These are phyloP conservation scores for Puccinia horiana DNA, from an alignment of 1,284 basidiomycete species.

Conservation along the genomic window DNA sequence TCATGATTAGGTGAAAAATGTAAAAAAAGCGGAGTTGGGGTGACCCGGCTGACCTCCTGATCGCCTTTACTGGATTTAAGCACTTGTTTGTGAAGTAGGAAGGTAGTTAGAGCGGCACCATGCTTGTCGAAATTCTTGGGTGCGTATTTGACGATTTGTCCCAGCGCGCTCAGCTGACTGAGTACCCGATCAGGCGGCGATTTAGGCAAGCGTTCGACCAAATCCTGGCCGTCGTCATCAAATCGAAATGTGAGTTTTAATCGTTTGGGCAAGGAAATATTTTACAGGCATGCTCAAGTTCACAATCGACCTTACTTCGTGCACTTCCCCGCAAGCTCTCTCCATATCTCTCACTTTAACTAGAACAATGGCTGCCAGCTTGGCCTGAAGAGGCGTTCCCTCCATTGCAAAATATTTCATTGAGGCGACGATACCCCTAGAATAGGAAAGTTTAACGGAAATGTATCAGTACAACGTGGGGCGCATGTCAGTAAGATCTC, in stretches of 20 bases:
- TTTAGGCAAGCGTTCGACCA: slow-evolving; percentile 65
- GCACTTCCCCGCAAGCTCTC: slow-evolving; percentile 64
- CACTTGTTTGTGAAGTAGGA: slow-evolving; percentile 73
- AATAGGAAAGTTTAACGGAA: not conserved
- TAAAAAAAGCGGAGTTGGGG: slow-evolving; percentile 22
- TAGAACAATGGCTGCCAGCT: slow-evolving; percentile 80
- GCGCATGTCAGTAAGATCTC: not conserved
- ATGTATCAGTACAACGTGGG: not conserved
- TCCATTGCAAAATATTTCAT: slow-evolving; percentile 68
- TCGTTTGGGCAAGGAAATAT: not conserved
- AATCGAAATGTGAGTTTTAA: not conserved
- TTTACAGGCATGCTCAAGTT: not conserved
- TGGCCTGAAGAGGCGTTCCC: slow-evolving; percentile 71
- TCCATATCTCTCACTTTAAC: slow-evolving; percentile 62
- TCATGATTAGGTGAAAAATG: not conserved
- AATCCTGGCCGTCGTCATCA: slow-evolving; percentile 54
- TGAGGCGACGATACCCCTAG: slow-evolving; percentile 65
- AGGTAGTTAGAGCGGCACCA: slow-evolving; percentile 71
- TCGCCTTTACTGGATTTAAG: slow-evolving; percentile 63
- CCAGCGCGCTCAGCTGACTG: slow-evolving; percentile 71
- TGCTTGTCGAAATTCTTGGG: slow-evolving; percentile 74
- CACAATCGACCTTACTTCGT: slow-evolving; percentile 64
- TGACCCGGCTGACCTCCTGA: slow-evolving; percentile 60
- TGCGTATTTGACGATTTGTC: slow-evolving; percentile 71
- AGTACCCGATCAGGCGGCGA: slow-evolving; percentile 66